Conservation (phyloP, 2,329 filamentous ascomycete genomes). For the Laburnicola sp. region DNA sequence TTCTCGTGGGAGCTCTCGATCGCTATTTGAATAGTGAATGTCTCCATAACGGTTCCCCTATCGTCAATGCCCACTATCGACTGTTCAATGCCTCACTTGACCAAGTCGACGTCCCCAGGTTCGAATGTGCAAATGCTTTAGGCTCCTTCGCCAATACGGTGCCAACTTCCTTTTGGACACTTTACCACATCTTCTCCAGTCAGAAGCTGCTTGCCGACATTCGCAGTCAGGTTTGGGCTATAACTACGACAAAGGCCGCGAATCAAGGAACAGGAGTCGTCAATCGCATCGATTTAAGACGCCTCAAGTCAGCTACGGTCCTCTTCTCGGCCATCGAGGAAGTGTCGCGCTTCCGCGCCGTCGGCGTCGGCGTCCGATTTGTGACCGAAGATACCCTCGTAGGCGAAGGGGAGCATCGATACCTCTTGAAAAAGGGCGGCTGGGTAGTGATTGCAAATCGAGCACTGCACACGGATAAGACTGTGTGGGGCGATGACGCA, state of each 20-base stretch:
- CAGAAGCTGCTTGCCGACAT: not conserved
- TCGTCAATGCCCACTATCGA: not conserved
- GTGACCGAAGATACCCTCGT: not conserved
- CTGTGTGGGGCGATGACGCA: not conserved
- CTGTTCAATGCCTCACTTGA: not conserved
- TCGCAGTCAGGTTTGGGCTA: not conserved
- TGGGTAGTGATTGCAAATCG: not conserved
- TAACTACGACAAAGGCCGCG: not conserved
- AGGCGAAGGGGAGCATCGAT: not conserved
- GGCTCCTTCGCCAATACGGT: not conserved
- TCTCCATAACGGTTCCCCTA: not conserved
- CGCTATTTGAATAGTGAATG: not conserved
- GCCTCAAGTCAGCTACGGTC: not conserved
- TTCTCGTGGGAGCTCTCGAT: not conserved
- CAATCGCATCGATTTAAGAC: not conserved
- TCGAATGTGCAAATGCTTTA: constrained; percentile 1
- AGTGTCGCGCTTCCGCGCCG: not conserved
- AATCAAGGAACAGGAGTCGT: not conserved
- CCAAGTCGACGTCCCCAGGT: not conserved
- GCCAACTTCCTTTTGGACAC: not conserved
- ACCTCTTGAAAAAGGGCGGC: not conserved
- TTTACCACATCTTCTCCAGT: constrained; percentile 1
- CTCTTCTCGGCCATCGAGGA: not conserved
- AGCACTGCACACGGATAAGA: not conserved
- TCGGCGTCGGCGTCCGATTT: not conserved